phyloP scores from a whole-genome alignment of 2,329 filamentous ascomycete genomes.

The Ceratocystis ficicola region DNA sequence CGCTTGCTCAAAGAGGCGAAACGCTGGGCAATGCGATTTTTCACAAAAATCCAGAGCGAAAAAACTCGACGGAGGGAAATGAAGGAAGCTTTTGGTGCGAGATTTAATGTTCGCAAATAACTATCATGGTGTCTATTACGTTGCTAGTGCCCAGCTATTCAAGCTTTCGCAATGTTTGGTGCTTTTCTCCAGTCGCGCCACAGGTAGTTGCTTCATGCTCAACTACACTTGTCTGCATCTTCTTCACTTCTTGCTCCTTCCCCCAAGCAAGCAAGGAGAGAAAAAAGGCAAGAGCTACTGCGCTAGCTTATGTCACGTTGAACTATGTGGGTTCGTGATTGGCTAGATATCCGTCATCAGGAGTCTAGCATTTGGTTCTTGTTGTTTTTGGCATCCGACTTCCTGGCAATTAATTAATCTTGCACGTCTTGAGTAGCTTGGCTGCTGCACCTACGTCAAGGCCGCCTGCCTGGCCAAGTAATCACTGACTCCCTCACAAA shows the following conservation, averaged over 20 bases:
- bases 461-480: too few relatives aligned
- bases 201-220: not conserved
- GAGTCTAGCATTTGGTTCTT: not conserved
- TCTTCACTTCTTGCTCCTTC: not conserved
- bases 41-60: not conserved
- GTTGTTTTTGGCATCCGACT: not conserved
- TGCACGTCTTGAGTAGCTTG: too few relatives aligned
- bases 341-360: not conserved
- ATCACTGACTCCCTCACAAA: not conserved
- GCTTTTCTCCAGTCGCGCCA: not conserved
- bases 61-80: not conserved
- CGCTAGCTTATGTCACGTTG: not conserved
- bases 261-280: not conserved
- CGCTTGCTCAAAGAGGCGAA: conserved; percentile 10
- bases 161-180: too few relatives aligned
- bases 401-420: not conserved
- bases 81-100: too few relatives aligned
- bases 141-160: too few relatives aligned
- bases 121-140: too few relatives aligned
- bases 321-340: conserved; percentile 6
- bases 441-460: not conserved
- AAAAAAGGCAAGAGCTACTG: not conserved
- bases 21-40: conserved; percentile 5
- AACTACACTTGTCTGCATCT: not conserved
- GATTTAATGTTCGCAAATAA: too few relatives aligned